phyloP scores from a whole-genome alignment of 805 yeast genomes.

The Pichia manshurica region DNA sequence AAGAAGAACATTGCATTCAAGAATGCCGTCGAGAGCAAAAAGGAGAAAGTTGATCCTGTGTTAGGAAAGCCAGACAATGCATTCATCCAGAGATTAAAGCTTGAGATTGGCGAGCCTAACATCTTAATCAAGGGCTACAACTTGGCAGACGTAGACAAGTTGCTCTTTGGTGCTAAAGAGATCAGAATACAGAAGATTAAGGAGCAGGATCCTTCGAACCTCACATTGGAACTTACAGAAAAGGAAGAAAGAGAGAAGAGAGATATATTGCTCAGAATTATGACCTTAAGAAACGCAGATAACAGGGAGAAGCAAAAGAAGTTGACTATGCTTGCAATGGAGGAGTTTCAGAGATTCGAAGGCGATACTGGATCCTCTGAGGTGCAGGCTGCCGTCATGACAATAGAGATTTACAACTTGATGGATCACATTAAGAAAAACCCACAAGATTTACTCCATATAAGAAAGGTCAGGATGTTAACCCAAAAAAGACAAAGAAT shows the following conservation, averaged over 20 bases:
- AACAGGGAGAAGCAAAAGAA: constrained; percentile 50
- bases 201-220: constrained; percentile 14
- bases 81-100: constrained; percentile 60
- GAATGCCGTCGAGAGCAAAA: constrained; percentile 12
- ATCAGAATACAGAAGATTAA: constrained; percentile 38
- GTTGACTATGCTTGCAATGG: constrained; percentile 59
- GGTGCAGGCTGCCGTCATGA: constrained; percentile 89
- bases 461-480: constrained; percentile 67
- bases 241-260: constrained; percentile 51
- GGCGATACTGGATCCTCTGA: constrained; percentile 96
- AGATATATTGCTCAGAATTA: constrained; percentile 63
- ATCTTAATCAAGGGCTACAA: constrained; percentile 57
- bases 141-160: constrained; percentile 62
- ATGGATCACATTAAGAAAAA: constrained; percentile 66
- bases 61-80: constrained; percentile 64
- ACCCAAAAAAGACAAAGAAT: constrained; percentile 87
- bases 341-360: constrained; percentile 74
- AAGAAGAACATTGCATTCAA: constrained; percentile 27
- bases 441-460: constrained; percentile 67
- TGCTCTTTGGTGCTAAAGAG: constrained; percentile 72
- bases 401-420: constrained; percentile 71
- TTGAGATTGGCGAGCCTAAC: constrained; percentile 61
- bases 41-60: constrained; percentile 69
- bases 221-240: constrained; percentile 21
- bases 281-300: constrained; percentile 67